Evolutionary conservation across 2,329 filamentous ascomycete genomes (phyloP).

Genomic region (Torrubiella hemipterigena): DNA sequence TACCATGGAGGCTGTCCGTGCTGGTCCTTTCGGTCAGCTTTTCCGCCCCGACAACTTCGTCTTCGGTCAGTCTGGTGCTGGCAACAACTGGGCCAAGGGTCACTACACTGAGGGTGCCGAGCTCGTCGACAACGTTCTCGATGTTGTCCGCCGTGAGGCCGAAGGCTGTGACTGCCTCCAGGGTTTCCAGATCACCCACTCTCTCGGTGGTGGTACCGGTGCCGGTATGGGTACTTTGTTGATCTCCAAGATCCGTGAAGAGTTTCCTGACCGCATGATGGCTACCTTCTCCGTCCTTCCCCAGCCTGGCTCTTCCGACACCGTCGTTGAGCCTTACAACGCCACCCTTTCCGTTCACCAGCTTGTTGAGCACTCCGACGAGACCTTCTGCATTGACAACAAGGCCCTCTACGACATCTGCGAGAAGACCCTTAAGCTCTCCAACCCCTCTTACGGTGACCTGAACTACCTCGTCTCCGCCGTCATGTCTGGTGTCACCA

Average conservation of each 20-base stretch:
- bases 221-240: constrained; percentile 99
- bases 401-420: constrained; percentile 99
- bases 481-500: constrained; percentile 99
- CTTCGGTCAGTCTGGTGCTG: constrained; percentile 97
- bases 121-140: constrained; percentile 94
- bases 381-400: constrained; percentile 99
- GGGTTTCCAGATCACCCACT: constrained; percentile 99
- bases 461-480: constrained; percentile 98
- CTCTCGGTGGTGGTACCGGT: constrained; percentile 98
- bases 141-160: constrained; percentile 96
- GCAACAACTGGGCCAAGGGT: constrained; percentile 99
- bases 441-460: constrained; percentile 96
- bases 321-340: constrained; percentile 99
- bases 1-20: constrained; percentile 98
- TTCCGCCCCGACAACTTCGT: constrained; percentile 99
- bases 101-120: constrained; percentile 99
- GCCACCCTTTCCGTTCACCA: constrained; percentile 98
- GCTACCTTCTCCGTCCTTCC: constrained; percentile 98
- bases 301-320: constrained; percentile 98
- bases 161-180: constrained; percentile 99
- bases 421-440: constrained; percentile 99
- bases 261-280: constrained; percentile 99
- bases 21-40: constrained; percentile 94
- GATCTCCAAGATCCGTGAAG: constrained; percentile 99
- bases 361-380: constrained; percentile 98